Percentiles rank a stretch among this genome's conserved stretches.
Evolutionary conservation across 306 rosid genomes (phyloP).

Genomic region (Mucuna pruriens): DNA sequence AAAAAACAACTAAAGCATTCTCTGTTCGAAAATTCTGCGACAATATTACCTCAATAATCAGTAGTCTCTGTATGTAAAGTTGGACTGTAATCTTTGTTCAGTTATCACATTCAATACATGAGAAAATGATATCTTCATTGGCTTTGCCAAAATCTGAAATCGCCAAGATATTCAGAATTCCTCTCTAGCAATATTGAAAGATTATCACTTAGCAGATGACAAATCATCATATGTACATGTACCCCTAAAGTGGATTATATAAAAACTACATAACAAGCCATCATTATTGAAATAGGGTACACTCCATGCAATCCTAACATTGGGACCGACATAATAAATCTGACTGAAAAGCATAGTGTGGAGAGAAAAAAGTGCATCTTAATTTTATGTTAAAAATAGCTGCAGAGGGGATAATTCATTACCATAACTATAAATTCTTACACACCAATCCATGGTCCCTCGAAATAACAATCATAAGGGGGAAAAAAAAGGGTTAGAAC

Average conservation of each 20-base stretch:
- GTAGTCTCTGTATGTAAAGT: conserved; percentile 51
- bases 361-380: background rate
- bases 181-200: conserved; percentile 29
- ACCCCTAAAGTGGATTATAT: background rate
- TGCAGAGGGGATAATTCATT: too few relatives aligned
- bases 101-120: conserved; percentile 51
- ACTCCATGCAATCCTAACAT: background rate
- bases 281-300: conserved; percentile 25
- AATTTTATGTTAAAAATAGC: background rate
- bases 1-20: conserved; percentile 41
- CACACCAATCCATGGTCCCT: too few relatives aligned
- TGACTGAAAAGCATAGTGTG: background rate
- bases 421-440: too few relatives aligned
- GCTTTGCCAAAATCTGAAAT: conserved; percentile 66
- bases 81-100: conserved; percentile 49
- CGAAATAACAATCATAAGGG: too few relatives aligned
- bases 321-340: background rate
- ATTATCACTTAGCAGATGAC: background rate
- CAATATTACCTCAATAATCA: conserved; percentile 70
- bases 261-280: conserved; percentile 23
- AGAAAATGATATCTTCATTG: conserved; percentile 41
- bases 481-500: background rate
- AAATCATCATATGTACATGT: background rate
- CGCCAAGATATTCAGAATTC: conserved; percentile 37
- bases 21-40: conserved; percentile 45